Base-by-base conservation (phyloP, 495 filamentous ascomycete genomes). In the Penicillium silybi region DNA sequence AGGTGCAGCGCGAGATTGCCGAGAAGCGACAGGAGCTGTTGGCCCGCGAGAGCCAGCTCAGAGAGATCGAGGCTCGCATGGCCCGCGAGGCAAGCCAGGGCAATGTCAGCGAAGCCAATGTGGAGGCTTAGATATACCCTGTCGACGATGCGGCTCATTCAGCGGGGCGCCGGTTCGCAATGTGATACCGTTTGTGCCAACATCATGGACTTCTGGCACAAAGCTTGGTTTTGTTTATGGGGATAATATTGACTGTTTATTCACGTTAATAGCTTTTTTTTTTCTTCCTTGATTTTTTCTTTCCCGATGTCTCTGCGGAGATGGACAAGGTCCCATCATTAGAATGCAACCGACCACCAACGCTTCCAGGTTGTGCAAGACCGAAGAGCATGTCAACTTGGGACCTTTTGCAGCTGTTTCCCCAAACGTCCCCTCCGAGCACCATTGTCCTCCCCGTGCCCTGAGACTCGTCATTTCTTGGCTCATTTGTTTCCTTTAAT, bases 1-100 rank as follows among this genome's bases (percentile, higher is more conserved):
- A 97, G 84, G 95, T 98, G 48, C 92, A 97, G 79, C 88, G 92
- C 62, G 93, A 98, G 76, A 98, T 98, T 76, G 96, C 96, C 72
- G 93, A 97, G 80, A 98, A 98, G 84, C 86, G 93, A 76, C 93
- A 98, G 78, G 93, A 98, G 76, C 79, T 98, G 46, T 77, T 98
- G 68, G 93, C 93, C 53, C 90, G 95, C 70, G 93, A 98, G 79
- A 96, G 90, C 67, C 93, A 98, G 75, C 82, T 98, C 58, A 89
- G 91, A 73, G 93, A 98, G 77, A 96, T 97, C 65, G 86, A 90
- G 72, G 85, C 83, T 47, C 78, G 86, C 56, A 90, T 90, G 86
- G 78, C 82, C 50, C 78, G 86, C 62, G 86, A 88, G 66, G 73
- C 83, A 58, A 83, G 78, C 72, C 61, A 68, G 52, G 52, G 62